phyloP scores from a whole-genome alignment of 176 grass and related monocot genomes.

The Oryza meyeriana region DNA sequence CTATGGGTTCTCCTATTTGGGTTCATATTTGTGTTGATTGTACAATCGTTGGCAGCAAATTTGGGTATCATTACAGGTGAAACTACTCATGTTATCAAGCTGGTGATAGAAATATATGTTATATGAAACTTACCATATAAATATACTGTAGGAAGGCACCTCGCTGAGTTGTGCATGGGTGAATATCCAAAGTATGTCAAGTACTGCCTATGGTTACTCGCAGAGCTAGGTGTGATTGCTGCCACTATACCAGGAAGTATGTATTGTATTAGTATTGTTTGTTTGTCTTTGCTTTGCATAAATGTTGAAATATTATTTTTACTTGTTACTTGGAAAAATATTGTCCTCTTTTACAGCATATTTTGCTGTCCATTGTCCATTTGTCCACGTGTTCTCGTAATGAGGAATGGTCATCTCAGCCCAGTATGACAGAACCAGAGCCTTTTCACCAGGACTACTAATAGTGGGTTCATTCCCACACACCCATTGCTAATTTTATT shows the following conservation, averaged over 20 bases:
- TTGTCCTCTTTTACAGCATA: not conserved
- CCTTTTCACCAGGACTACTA: too few species aligned
- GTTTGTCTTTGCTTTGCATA: not conserved
- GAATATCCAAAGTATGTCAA: constrained; percentile 74
- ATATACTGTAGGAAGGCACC: constrained; percentile 58
- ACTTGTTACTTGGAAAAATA: not conserved
- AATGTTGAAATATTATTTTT: not conserved
- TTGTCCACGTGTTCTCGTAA: too few species aligned
- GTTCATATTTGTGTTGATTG: constrained; percentile 68
- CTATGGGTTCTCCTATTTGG: constrained; percentile 79
- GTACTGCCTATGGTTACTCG: constrained; percentile 55
- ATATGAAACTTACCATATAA: constrained; percentile 17
- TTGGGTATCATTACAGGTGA: constrained; percentile 81
- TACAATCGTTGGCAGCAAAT: constrained; percentile 76
- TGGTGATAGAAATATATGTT: not conserved
- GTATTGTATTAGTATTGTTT: not conserved
- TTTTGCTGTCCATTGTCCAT: too few species aligned
- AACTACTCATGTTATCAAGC: not conserved
- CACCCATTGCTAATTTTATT: too few species aligned
- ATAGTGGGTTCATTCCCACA: too few species aligned
- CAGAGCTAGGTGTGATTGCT: constrained; percentile 71
- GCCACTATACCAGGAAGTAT: constrained; percentile 79
- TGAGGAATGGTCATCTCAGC: too few species aligned
- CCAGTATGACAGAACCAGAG: too few species aligned
- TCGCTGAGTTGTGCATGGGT: constrained; percentile 63